Percentiles rank a stretch among this genome's conserved stretches.
Conservation (phyloP, 257 asterid genomes). For the Orobanche coerulescens region DNA sequence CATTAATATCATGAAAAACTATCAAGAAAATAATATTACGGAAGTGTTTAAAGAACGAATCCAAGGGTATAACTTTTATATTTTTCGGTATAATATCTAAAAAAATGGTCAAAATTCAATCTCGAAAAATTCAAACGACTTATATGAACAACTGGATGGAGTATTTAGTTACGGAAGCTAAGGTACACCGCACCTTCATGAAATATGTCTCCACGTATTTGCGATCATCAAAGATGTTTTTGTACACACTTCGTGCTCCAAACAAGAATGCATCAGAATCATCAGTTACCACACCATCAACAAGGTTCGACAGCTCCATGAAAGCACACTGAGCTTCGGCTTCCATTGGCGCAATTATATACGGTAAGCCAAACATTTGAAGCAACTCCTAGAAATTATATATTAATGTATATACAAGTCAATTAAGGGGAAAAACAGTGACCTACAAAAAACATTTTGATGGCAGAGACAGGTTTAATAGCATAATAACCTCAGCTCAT, state of each 20-base stretch:
- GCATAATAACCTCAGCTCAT: constrained; percentile 2
- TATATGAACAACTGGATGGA: too few species aligned
- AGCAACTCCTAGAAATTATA: constrained; percentile 68
- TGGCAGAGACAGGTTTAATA: background rate
- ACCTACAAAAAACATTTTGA: too few species aligned
- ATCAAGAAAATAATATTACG: too few species aligned
- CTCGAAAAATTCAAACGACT: too few species aligned
- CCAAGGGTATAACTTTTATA: too few species aligned
- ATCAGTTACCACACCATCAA: constrained; percentile 95
- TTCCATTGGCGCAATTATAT: constrained; percentile 95
- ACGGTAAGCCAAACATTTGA: constrained; percentile 97
- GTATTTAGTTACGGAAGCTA: background rate
- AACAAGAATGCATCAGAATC: constrained; percentile 92
- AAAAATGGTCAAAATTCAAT: too few species aligned
- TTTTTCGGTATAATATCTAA: too few species aligned
- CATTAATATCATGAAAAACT: too few species aligned
- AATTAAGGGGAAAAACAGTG: background rate
- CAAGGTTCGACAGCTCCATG: constrained; percentile 78
- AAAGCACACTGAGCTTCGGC: constrained; percentile 99
- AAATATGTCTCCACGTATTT: constrained; percentile 91
- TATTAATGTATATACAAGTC: constrained; percentile 2
- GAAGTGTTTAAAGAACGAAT: too few species aligned
- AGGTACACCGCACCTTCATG: constrained; percentile 55
- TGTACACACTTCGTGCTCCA: constrained; percentile 85
- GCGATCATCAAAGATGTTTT: constrained; percentile 93